Percentiles rank a stretch among this genome's conserved stretches.
Evolutionary conservation across 345 rosid species (phyloP).

Genomic region (Diplotaxis tenuifolia): DNA sequence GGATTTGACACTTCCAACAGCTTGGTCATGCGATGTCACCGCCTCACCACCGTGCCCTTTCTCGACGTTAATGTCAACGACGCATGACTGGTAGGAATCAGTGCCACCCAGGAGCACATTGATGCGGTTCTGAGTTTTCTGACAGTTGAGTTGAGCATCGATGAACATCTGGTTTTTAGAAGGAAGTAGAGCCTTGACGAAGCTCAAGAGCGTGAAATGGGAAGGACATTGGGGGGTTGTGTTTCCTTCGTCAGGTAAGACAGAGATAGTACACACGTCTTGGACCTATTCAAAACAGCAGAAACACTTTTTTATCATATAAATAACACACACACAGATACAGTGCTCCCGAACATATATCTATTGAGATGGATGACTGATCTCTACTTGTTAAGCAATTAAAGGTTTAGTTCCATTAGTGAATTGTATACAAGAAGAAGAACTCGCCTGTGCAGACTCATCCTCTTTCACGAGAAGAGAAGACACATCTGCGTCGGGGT

Average conservation of each 20-base stretch:
- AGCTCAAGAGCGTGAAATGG: slow-evolving; percentile 56
- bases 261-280: slow-evolving; percentile 62
- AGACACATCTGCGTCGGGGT: slow-evolving; percentile 48
- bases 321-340: slow-evolving; percentile 42
- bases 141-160: slow-evolving; percentile 50
- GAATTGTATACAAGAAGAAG: neutral
- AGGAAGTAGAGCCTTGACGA: slow-evolving; percentile 62
- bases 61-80: slow-evolving; percentile 62
- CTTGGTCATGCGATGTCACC: slow-evolving; percentile 45
- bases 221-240: slow-evolving; percentile 40
- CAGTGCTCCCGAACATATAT: slow-evolving; percentile 46
- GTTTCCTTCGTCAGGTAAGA: slow-evolving; percentile 60
- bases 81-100: slow-evolving; percentile 61
- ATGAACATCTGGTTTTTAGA: slow-evolving; percentile 52
- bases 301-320: too few species aligned
- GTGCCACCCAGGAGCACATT: slow-evolving; percentile 55
- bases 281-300: slow-evolving; percentile 46
- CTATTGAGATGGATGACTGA: slow-evolving; percentile 20
- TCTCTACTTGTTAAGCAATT: neutral
- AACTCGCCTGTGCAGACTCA: slow-evolving; percentile 52
- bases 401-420: neutral
- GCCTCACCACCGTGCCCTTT: slow-evolving; percentile 47
- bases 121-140: slow-evolving; percentile 50
- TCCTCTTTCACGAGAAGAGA: slow-evolving; percentile 47
- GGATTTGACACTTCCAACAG: slow-evolving; percentile 44